Percentiles rank a stretch among this genome's conserved stretches.
phyloP scores from a whole-genome alignment of 108 stramenopile species.

The Fistulifera pelliculosa region DNA sequence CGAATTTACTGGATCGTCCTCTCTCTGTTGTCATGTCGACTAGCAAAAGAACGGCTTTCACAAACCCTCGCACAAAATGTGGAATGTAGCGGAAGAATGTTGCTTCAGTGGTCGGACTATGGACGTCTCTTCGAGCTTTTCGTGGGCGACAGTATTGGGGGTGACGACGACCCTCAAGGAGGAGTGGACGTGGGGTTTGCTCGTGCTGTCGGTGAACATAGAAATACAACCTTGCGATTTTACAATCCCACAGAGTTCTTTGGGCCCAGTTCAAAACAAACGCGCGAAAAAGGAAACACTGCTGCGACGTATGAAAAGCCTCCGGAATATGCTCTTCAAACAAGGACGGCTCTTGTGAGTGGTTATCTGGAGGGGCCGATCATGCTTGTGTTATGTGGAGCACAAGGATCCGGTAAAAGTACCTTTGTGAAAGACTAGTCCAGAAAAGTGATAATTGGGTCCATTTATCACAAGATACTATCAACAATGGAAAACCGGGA shows the following conservation, averaged over 20 bases:
- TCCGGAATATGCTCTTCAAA: slow-evolving; percentile 24
- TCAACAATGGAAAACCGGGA: slow-evolving; percentile 67
- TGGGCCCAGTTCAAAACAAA: slow-evolving; percentile 45
- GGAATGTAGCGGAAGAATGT: slow-evolving; percentile 39
- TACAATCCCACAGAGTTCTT: slow-evolving; percentile 54
- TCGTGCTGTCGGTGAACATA: slow-evolving; percentile 28
- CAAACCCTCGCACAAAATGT: slow-evolving; percentile 58
- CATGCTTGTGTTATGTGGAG: slow-evolving; percentile 54
- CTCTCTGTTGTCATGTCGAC: slow-evolving; percentile 52
- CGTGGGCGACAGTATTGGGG: slow-evolving; percentile 66
- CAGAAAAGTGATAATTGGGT: slow-evolving; percentile 27
- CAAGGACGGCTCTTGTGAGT: slow-evolving; percentile 43
- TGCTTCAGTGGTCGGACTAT: slow-evolving; percentile 29
- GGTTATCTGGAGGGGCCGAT: slow-evolving; percentile 48
- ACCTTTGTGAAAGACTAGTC: slow-evolving; percentile 43
- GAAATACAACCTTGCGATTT: slow-evolving; percentile 32
- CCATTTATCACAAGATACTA: slow-evolving; percentile 74
- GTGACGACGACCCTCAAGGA: slow-evolving; percentile 42
- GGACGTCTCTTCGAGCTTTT: slow-evolving; percentile 46
- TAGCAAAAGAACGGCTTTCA: slow-evolving; percentile 52
- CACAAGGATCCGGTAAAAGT: slow-evolving; percentile 70
- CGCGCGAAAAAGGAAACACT: slow-evolving; percentile 11
- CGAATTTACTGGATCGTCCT: slow-evolving; percentile 43
- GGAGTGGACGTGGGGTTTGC: slow-evolving; percentile 72
- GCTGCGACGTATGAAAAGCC: slow-evolving; percentile 5